These are phyloP conservation scores for Xerocomellus dryophilus DNA, from an alignment of 768 basidiomycete species.

Conservation along the genomic window DNA sequence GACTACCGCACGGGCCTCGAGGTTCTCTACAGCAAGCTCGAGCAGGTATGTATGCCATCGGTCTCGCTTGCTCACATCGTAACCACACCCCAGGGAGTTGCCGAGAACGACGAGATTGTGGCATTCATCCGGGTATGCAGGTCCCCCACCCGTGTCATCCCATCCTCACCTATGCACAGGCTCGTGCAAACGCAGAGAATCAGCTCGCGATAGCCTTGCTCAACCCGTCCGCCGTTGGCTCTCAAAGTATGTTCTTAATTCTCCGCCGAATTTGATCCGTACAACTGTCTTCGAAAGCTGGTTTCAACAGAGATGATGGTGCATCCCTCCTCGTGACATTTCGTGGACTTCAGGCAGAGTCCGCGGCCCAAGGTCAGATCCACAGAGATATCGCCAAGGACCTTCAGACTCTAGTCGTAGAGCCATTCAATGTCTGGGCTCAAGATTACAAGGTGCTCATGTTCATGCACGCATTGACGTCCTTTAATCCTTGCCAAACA, in stretches of 20 bases:
- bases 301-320: conserved; percentile 79
- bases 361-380: conserved; percentile 64
- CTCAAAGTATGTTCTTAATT: conserved; percentile 40
- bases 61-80: conserved; percentile 1
- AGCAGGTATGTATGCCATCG: conserved; percentile 55
- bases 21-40: conserved; percentile 69
- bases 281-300: conserved; percentile 43
- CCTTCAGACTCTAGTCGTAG: conserved; percentile 68
- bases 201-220: conserved; percentile 59
- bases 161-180: conserved; percentile 41
- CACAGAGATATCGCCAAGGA: conserved; percentile 74
- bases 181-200: conserved; percentile 68
- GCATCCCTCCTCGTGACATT: conserved; percentile 79
- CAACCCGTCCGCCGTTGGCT: conserved; percentile 46
- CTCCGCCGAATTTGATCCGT: conserved; percentile 1
- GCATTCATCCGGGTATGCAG: conserved; percentile 75
- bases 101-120: conserved; percentile 81
- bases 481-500: conserved; percentile 28
- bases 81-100: conserved; percentile 55
- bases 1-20: conserved; percentile 85
- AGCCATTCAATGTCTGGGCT: conserved; percentile 82
- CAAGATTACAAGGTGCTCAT: conserved; percentile 58
- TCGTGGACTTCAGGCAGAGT: conserved; percentile 75
- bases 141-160: not conserved
- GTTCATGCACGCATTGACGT: conserved; percentile 4